Base-by-base conservation (phyloP, 2,329 filamentous ascomycete genomes). In the Falciphora oryzae region DNA sequence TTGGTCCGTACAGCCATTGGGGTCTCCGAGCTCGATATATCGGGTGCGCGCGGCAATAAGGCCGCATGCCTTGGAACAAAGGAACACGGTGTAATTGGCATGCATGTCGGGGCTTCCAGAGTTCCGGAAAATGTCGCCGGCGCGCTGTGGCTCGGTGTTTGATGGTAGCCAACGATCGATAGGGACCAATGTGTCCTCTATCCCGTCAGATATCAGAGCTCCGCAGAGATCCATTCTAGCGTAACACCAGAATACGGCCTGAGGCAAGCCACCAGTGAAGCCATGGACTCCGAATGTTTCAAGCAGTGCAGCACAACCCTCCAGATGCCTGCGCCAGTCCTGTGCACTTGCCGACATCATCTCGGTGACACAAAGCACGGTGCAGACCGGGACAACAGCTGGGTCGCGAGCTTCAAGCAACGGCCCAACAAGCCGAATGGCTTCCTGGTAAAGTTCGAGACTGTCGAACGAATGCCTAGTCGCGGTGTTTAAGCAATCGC, bases 221-320 rank as follows among this genome's bases (percentile, higher is more conserved):
- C 81, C 82, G 64, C 83, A 85, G 16, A 85, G 71, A 70, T 86
- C 83, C 82, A 86, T 86, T 59, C 83, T 77, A 1, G 81, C 82
- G 69, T 83, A 86, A 67, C 82, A 85, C 84, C 84, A 86, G 66
- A 86, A 86, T 0, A 85, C 75, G 0, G 83, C 82, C 70, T 84
- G 82, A 8, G 81, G 71, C 25, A 85, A 69, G 0, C 83, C 83
- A 2, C 80, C 79, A 28, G 77, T 79, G 61, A 84, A 82, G 0
- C 83, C 83, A 59, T 83, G 78, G n/a, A 85, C 80, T 13, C 77
- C 80, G 62, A 82, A 79, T 0, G 81, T 78, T 66, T 82, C 78
- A 59, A 86, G 81, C 4, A 87, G 73, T 2, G 81, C 80, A 3
- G 84, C 83, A 66, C 83, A 86, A 0, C 84, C 84, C 64, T 86